Base-by-base conservation (phyloP, 352 stramenopile genomes). In the Pythium oligandrum region DNA sequence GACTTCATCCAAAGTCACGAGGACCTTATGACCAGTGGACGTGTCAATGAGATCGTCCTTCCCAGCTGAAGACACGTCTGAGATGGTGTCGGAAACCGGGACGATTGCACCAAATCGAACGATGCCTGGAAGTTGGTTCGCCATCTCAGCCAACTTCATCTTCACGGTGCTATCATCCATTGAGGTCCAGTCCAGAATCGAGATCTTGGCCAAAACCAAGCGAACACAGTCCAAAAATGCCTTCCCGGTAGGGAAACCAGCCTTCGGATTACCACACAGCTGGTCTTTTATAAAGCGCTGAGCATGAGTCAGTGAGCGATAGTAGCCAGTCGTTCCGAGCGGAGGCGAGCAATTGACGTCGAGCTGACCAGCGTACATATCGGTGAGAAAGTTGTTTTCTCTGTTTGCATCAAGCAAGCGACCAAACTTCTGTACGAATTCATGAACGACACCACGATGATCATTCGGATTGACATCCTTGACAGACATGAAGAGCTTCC, bases 381-480 rank as follows among this genome's bases (percentile, higher is more conserved):
- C 66, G 0, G 63, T 73, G 3, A 90, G 38, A 32, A 90, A 88
- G 38, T 85, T 87, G 12, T 70, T 60, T 17, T 83, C 71, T 32
- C 64, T 68, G 59, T 87, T 90, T 0, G 67, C 54, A 3, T 46
- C 66, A 43, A 88, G 8, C 6, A 86, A 32, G 1, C 58, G 73
- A 12, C 78, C 50, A 4, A 88, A 66, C 44, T 88, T 88, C 0
- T 8, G 10, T 1, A 66, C 31, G 42, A 90, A 87, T 38, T 90
- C 77, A 0, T 52, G 46, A 0, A 87, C 44, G 3, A 90, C 71
- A 31, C 63, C 63, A 2, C 62, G n/a, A 17, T 71, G 61, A 44
- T 88, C 79, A 44, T 88, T 84, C 5, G 68, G 71, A 42, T 90
- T 90, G 1, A 88, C 73, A 32, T 90, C 77, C 45, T 90, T 90